Evolutionary conservation across 306 rosid species (phyloP).

Genomic region (Hippophae gyantsensis): DNA sequence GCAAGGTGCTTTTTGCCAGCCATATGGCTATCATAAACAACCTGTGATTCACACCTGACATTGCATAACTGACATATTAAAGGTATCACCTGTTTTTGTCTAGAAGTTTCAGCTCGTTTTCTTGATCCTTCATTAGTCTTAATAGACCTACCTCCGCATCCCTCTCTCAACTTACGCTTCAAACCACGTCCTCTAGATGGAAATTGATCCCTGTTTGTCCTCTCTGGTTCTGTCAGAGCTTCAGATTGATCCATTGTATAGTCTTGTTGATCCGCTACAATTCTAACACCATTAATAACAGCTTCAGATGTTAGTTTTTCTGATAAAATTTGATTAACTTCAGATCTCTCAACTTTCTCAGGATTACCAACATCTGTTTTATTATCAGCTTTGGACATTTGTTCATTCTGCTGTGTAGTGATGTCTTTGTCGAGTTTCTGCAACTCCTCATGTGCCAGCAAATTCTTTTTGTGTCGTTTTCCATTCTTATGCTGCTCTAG

Average conservation of each 20-base stretch:
- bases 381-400: constrained; percentile 36
- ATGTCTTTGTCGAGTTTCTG: constrained; percentile 46
- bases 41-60: constrained; percentile 68
- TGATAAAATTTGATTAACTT: constrained; percentile 23
- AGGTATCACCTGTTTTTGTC: constrained; percentile 30
- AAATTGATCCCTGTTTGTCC: constrained; percentile 22
- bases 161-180: constrained; percentile 62
- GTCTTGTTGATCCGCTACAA: constrained; percentile 34
- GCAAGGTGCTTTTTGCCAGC: constrained; percentile 58
- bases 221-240: constrained; percentile 32
- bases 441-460: constrained; percentile 49
- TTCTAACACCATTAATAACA: constrained; percentile 28
- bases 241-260: constrained; percentile 28
- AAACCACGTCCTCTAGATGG: constrained; percentile 43
- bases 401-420: constrained; percentile 37
- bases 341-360: constrained; percentile 33
- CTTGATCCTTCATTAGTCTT: constrained; percentile 47
- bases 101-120: constrained; percentile 34
- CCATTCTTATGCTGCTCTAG: constrained; percentile 76
- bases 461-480: constrained; percentile 65
- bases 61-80: constrained; percentile 64
- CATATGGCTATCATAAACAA: constrained; percentile 63
- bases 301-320: constrained; percentile 28
- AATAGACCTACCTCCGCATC: constrained; percentile 37
- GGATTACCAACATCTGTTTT: constrained; percentile 36